phyloP scores from a whole-genome alignment of 2,329 filamentous ascomycete species.

The Pestalotiopsis fici region DNA sequence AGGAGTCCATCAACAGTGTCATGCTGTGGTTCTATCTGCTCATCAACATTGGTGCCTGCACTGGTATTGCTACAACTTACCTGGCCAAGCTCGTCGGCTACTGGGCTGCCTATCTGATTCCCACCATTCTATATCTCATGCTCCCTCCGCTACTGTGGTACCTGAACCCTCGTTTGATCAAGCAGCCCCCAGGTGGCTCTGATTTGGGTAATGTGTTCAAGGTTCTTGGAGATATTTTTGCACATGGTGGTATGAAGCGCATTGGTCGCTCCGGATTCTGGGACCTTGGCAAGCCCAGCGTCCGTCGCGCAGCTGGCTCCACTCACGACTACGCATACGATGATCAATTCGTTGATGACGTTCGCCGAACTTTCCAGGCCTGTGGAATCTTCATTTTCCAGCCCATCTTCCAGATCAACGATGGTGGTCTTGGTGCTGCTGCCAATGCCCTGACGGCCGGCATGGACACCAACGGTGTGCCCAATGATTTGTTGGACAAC shows the following conservation, averaged over 20 bases:
- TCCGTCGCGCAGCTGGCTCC: slow-evolving; percentile 40
- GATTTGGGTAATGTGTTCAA: slow-evolving; percentile 51
- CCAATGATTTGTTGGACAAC: slow-evolving; percentile 44
- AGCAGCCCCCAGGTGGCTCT: slow-evolving; percentile 64
- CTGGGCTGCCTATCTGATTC: slow-evolving; percentile 46
- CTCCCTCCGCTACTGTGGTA: slow-evolving; percentile 60
- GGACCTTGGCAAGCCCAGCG: slow-evolving; percentile 55
- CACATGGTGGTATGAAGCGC: slow-evolving; percentile 25
- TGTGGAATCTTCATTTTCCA: slow-evolving; percentile 52
- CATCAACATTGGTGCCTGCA: slow-evolving; percentile 54
- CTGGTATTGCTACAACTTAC: slow-evolving; percentile 51
- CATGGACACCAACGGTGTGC: slow-evolving; percentile 41
- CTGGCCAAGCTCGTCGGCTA: slow-evolving; percentile 50
- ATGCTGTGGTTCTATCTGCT: slow-evolving; percentile 64
- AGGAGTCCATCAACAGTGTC: slow-evolving; percentile 62
- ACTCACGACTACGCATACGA: slow-evolving; percentile 49
- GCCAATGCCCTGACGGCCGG: slow-evolving; percentile 40
- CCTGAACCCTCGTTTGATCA: slow-evolving; percentile 58
- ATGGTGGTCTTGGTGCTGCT: slow-evolving; percentile 43
- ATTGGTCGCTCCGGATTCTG: slow-evolving; percentile 45
- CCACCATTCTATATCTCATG: slow-evolving; percentile 55
- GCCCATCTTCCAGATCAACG: slow-evolving; percentile 32
- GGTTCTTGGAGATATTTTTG: slow-evolving; percentile 36
- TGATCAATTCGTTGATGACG: slow-evolving; percentile 64
- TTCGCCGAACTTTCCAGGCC: slow-evolving; percentile 53